Conservation (phyloP, 2,329 filamentous ascomycete genomes). For the Fonsecaea monophora region DNA sequence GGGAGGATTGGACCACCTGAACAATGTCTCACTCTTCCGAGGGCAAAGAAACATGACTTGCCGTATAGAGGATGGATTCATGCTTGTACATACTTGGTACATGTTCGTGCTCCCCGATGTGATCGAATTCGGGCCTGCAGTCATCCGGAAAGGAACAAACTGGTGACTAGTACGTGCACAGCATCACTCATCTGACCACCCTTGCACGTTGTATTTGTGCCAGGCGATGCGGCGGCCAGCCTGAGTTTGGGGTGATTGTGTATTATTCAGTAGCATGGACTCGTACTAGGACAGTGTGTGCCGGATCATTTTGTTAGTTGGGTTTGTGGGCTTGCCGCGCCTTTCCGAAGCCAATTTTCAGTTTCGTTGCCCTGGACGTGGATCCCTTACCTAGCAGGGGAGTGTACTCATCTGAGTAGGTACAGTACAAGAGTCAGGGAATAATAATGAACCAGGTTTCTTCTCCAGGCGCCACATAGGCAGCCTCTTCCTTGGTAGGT, state of each 20-base stretch:
- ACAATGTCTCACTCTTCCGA: conserved; percentile 15
- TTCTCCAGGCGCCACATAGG: conserved; percentile 14
- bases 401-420: background rate
- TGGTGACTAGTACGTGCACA: background rate
- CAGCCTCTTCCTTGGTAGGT: background rate
- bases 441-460: background rate
- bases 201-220: background rate
- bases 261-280: background rate
- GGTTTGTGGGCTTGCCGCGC: conserved; percentile 6
- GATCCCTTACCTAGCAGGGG: background rate
- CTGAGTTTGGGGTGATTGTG: background rate
- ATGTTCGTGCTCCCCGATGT: background rate
- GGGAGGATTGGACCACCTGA: background rate
- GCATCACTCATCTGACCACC: conserved; percentile 15
- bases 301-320: background rate
- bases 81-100: background rate
- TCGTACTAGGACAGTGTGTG: background rate
- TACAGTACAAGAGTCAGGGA: background rate
- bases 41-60: background rate
- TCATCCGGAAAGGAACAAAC: conserved; percentile 12
- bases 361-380: background rate
- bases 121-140: conserved; percentile 17
- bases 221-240: conserved; percentile 11
- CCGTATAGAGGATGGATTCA: background rate
- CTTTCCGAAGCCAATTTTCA: conserved; percentile 13